Percentiles rank a stretch among this genome's conserved stretches.
Evolutionary conservation across 1,284 basidiomycete species (phyloP).

Genomic region (Ustilago sp.): DNA sequence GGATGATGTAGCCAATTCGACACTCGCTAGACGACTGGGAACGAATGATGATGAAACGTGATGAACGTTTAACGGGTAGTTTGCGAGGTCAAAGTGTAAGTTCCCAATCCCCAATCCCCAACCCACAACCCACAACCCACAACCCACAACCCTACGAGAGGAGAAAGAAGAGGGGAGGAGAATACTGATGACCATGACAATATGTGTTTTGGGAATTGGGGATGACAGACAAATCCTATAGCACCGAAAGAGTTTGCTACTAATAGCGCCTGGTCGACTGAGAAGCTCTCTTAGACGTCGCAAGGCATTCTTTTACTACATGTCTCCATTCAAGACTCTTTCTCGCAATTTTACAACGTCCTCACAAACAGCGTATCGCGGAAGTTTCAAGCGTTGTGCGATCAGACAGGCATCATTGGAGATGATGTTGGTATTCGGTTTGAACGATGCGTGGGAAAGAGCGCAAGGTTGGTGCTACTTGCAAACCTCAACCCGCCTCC

Average conservation of each 20-base stretch:
- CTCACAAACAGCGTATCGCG: background rate
- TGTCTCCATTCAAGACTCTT: too few relatives aligned
- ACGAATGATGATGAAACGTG: conserved; percentile 68
- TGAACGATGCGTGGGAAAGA: background rate
- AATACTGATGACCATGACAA: background rate
- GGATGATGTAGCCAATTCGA: conserved; percentile 53
- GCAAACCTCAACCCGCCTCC: conserved; percentile 38
- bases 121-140: background rate
- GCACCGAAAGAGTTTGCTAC: conserved; percentile 67
- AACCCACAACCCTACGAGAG: background rate
- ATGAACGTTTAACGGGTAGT: conserved; percentile 66
- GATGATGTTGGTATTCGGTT: too few relatives aligned
- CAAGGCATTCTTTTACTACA: background rate
- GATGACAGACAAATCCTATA: conserved; percentile 53
- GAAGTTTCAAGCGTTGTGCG: background rate
- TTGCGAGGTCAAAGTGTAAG: conserved; percentile 67
- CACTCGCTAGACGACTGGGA: conserved; percentile 69
- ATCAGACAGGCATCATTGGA: too few relatives aligned
- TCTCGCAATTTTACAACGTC: background rate
- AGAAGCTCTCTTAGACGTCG: conserved; percentile 39
- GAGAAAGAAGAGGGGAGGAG: background rate
- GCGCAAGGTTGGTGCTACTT: conserved; percentile 15
- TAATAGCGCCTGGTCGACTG: conserved; percentile 65
- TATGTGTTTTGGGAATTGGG: too few relatives aligned
- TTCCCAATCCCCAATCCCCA: conserved; percentile 11